phyloP scores from a whole-genome alignment of 306 rosid species.

The Cucurbita pepo region DNA sequence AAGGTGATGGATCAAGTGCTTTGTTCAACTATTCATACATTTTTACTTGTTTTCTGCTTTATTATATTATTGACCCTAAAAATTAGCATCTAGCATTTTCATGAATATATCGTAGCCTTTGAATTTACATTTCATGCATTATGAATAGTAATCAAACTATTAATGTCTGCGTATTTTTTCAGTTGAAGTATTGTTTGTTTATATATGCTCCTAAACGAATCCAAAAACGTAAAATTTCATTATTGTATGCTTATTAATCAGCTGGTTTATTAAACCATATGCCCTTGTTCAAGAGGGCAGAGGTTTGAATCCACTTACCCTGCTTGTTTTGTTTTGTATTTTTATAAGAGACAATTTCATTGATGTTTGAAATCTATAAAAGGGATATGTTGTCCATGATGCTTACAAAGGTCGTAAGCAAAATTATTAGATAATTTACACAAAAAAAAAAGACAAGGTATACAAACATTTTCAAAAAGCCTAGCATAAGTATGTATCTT shows the following conservation, averaged over 20 bases:
- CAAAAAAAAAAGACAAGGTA: no score
- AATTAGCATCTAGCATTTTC: background rate
- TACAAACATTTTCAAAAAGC: no score
- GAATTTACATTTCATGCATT: background rate
- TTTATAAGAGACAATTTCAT: no score
- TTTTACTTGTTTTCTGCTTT: background rate
- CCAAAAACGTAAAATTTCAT: background rate
- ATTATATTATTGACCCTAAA: background rate
- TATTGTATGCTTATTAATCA: background rate
- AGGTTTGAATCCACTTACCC: no score
- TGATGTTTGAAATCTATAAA: no score
- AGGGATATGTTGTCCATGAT: no score
- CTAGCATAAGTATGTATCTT: no score
- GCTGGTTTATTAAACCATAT: no score
- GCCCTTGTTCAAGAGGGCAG: no score
- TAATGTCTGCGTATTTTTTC: background rate
- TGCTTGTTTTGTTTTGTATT: no score
- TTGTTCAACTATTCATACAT: background rate
- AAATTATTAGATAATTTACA: no score
- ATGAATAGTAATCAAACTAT: background rate
- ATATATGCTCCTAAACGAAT: background rate
- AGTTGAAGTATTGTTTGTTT: background rate
- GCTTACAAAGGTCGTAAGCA: no score
- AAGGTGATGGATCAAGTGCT: conserved; percentile 28
- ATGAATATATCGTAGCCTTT: background rate